Evolutionary conservation across 192 early-diverging fungal species (phyloP).

Genomic region (Spizellomyces sp.): DNA sequence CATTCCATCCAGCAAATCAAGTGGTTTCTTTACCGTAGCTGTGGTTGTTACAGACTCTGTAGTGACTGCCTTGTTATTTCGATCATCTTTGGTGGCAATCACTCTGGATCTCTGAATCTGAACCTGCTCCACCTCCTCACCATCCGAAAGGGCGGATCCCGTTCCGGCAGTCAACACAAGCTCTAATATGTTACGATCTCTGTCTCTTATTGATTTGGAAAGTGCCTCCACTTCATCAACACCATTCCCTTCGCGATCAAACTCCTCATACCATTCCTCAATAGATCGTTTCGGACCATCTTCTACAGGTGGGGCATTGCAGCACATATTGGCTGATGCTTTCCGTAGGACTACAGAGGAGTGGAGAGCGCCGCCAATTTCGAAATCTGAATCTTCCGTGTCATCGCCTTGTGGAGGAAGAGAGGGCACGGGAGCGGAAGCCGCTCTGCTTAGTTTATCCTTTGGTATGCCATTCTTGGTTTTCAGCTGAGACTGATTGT

Average conservation of each 20-base stretch:
- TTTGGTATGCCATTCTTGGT: too few species aligned
- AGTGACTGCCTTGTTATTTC: not conserved
- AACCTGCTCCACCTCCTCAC: not conserved
- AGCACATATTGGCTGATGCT: not conserved
- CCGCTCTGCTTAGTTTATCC: too few species aligned
- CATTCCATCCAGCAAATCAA: not conserved
- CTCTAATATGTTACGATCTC: constrained; percentile 20
- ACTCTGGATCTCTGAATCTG: not conserved
- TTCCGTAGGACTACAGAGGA: constrained; percentile 10
- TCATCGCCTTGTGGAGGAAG: too few species aligned
- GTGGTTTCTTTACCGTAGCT: not conserved
- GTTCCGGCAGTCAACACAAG: constrained; percentile 5
- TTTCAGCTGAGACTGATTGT: too few species aligned
- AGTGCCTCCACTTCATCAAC: not conserved
- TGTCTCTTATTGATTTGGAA: not conserved
- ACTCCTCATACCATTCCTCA: constrained; percentile 20
- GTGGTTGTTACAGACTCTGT: not conserved
- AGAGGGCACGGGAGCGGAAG: too few species aligned
- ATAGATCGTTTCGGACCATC: constrained; percentile 13
- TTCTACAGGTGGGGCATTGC: not conserved
- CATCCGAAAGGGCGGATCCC: not conserved
- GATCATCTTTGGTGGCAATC: not conserved
- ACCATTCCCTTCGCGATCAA: constrained; percentile 5
- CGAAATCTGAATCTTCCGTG: constrained; percentile 25
- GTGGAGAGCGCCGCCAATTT: constrained; percentile 13